Base-by-base conservation (phyloP, 441 rosid genomes). In the Rhodomyrtus psidioides region DNA sequence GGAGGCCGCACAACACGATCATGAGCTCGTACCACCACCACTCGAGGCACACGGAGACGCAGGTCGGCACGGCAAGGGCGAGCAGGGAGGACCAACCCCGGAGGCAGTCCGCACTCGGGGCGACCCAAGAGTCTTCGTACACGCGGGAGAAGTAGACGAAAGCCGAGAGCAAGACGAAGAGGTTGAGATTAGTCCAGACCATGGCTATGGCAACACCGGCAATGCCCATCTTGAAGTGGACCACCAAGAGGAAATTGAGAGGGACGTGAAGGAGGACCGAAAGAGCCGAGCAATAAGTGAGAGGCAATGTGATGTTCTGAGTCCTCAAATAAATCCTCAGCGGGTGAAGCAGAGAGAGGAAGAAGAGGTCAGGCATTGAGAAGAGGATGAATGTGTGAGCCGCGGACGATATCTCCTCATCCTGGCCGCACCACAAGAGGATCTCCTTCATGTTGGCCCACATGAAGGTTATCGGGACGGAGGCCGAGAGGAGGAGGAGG, bases 21-120 rank as follows among this genome's bases (percentile, higher is more conserved):
- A 96, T 97, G 88, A 97, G 89, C 88, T 97, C 99, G 23, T 97
- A 97, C 99, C 99, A 97, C 99, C 99, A 96, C 99, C 99, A 97
- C 86, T 97, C 99, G 23, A 97, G 93, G 88, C 99, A 97, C 55
- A 97, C 99, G 0, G 99, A 97, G 65, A 91, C 88, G 84, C 99
- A 97, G 60, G 95, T 96, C 16, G 99, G 99, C 60, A 97, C 88
- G 1, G 99, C 96, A 3, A 97, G 94, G 5, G 94, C 90, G 42
- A 97, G 93, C 86, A 97, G 88, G 81, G 98, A 92, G 5, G 98
- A 95, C 99, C 99, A 97, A 27, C 97, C 98, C 83, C 88, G 88
- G 4, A 97, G 88, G 86, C 96, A 93, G 86, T 97, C 96, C 55
- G 89, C 70, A 90, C 96, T 93, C 15, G 96, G 96, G 85, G 93